Evolutionary conservation across 1,139 yeast species (phyloP), one percentile per base, ranked within the genome.

Genomic region (Geotrichum candidum): DNA sequence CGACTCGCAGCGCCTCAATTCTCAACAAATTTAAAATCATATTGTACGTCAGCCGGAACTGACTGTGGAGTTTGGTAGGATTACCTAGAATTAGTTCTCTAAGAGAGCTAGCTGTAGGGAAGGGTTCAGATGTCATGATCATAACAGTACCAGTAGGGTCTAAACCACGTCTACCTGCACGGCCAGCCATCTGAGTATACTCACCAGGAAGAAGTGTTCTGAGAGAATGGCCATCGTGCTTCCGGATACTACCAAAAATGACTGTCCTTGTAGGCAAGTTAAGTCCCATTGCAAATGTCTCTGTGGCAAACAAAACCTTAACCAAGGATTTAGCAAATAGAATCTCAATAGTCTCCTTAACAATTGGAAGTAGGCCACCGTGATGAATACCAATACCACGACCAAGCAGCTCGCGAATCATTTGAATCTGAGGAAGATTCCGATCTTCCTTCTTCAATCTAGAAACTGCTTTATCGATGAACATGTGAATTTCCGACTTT

Each of bases 151-250:
- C 99, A 0, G 90, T 90, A 35, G 85, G 79, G 78, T 94, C 99
- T 66, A 94, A 78, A 54, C 99, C 99, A 80, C 99, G 86, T 77
- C 99, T 86, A 67, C 99, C 99, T 1, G 99, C 99, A 76, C 99
- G 84, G 60, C 99, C 99, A 0, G 98, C 92, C 99, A 95, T 94
- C 76, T 94, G 99, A 0, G 97, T 95, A 73, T 92, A 94, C 73
- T 94, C 99, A 55, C 99, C 99, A 0, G 99, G 97, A 11, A 88
- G 79, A 64, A 94, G 78, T 70, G 87, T 84, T 73, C 99, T 82
- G 74, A 90, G 86, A 0, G 83, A 82, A 56, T 86, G 82, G 53
- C 98, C 98, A 73, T 94, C 99, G 73, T 91, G 96, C 70, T 94
- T 94, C 69, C 95, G 79, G 57, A 87, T 78, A 56, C 88, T 89